Evolutionary conservation across 306 rosid genomes (phyloP).

Genomic region (Aeschynomene evenia): DNA sequence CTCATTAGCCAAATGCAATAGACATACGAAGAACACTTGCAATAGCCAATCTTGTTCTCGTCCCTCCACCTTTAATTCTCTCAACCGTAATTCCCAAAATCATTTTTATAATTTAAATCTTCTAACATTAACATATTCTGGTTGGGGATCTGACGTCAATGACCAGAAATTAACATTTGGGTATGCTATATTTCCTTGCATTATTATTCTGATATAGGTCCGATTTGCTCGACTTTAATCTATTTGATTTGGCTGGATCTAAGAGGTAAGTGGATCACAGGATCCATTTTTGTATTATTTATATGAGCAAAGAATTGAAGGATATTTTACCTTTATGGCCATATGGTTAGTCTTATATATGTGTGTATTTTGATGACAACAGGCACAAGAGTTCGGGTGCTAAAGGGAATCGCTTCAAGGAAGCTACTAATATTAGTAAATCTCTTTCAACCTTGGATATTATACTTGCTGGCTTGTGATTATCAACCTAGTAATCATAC

Average conservation of each 20-base stretch:
- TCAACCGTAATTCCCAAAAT: too few species aligned
- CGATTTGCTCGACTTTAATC: constrained; percentile 95
- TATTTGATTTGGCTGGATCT: constrained; percentile 98
- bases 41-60: too few species aligned
- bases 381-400: constrained; percentile 99
- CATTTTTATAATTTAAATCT: too few species aligned
- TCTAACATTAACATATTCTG: too few species aligned
- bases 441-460: constrained; percentile 81
- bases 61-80: too few species aligned
- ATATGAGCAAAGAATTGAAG: constrained; percentile 1
- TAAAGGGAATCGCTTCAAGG: constrained; percentile 97
- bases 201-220: too few species aligned
- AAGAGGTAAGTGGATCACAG: constrained; percentile 65
- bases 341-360: constrained; percentile 3
- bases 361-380: constrained; percentile 34
- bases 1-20: constrained; percentile 87
- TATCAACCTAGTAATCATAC: constrained; percentile 84
- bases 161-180: too few species aligned
- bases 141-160: too few species aligned
- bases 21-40: constrained; percentile 87
- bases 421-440: constrained; percentile 95
- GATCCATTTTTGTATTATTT: not conserved
- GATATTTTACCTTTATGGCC: not conserved
- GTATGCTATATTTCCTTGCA: too few species aligned
- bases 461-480: constrained; percentile 83